These are phyloP conservation scores for Fusarium staphyleae DNA, from an alignment of 2,329 filamentous ascomycete species.

Conservation along the genomic window DNA sequence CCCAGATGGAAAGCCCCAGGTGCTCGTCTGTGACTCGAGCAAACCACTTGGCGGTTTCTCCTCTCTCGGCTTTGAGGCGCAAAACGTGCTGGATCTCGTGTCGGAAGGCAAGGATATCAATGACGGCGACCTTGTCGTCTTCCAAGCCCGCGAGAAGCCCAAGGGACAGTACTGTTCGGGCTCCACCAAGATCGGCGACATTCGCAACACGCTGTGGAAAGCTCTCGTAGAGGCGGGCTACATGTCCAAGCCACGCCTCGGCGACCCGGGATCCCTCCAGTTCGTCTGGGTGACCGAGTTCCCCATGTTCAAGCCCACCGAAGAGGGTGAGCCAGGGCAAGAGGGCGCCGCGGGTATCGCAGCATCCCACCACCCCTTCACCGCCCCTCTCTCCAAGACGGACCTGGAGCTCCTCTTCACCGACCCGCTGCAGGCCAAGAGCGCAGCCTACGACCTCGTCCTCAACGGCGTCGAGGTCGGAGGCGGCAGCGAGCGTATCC, in stretches of 20 bases:
- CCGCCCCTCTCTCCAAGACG: conserved; percentile 74
- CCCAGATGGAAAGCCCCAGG: conserved; percentile 77
- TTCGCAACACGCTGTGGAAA: conserved; percentile 75
- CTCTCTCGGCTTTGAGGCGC: conserved; percentile 71
- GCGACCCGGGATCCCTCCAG: conserved; percentile 56
- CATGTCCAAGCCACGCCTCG: conserved; percentile 53
- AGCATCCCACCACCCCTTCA: conserved; percentile 95
- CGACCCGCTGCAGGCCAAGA: conserved; percentile 74
- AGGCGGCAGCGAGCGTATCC: conserved; percentile 91
- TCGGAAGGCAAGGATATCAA: conserved; percentile 53
- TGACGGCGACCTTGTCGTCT: conserved; percentile 76
- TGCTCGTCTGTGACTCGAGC: conserved; percentile 76
- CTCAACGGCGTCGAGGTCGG: conserved; percentile 95
- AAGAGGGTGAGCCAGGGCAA: conserved; percentile 73
- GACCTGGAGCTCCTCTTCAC: conserved; percentile 79
- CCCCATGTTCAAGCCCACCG: conserved; percentile 85
- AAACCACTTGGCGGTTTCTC: conserved; percentile 80
- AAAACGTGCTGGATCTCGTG: conserved; percentile 58
- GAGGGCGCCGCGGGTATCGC: conserved; percentile 81
- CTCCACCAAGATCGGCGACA: conserved; percentile 73
- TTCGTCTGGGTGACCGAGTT: conserved; percentile 92
- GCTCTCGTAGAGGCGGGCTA: conserved; percentile 69
- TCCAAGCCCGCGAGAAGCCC: conserved; percentile 76
- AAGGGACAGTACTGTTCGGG: conserved; percentile 64
- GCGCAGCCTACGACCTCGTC: conserved; percentile 94